Conservation (phyloP, 1,284 basidiomycete species). For the Cryptococcus sp. region DNA sequence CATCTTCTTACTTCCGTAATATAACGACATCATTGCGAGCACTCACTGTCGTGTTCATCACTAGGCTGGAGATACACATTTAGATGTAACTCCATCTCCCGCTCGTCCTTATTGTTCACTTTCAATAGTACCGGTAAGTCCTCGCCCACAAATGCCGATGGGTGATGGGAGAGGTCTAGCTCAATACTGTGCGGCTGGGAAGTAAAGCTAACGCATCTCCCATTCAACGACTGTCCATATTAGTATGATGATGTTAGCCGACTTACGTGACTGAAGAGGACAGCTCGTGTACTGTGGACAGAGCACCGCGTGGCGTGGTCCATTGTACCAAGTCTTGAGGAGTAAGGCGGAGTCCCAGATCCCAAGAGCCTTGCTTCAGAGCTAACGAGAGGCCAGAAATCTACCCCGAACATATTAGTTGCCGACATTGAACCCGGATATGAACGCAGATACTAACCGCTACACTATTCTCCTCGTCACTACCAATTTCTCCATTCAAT, state of each 20-base stretch:
- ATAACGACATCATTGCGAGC: background rate
- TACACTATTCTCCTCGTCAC: constrained; percentile 23
- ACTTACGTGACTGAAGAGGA: constrained; percentile 4
- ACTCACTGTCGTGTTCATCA: constrained; percentile 71
- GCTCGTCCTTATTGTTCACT: constrained; percentile 67
- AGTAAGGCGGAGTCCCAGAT: constrained; percentile 28
- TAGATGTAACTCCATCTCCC: constrained; percentile 65
- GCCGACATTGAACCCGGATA: too few relatives aligned
- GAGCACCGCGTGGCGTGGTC: constrained; percentile 16
- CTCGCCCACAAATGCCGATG: constrained; percentile 75
- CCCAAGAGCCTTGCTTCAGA: constrained; percentile 38
- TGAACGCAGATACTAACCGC: constrained; percentile 9
- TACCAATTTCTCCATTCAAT: constrained; percentile 19
- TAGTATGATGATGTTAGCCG: too few relatives aligned
- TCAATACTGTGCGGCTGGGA: constrained; percentile 64
- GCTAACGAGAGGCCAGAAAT: constrained; percentile 28
- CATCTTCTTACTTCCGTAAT: background rate
- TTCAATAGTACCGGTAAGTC: constrained; percentile 68
- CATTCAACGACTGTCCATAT: background rate
- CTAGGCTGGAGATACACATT: constrained; percentile 76
- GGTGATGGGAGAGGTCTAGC: constrained; percentile 61
- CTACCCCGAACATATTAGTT: constrained; percentile 8
- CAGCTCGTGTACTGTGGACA: constrained; percentile 20
- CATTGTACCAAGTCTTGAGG: constrained; percentile 24
- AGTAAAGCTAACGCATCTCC: constrained; percentile 58